A percentile compares a stretch with the other conserved stretches of the same genome.
Evolutionary conservation across 345 rosid species (phyloP).

Genomic region (Moricandia arvensis): DNA sequence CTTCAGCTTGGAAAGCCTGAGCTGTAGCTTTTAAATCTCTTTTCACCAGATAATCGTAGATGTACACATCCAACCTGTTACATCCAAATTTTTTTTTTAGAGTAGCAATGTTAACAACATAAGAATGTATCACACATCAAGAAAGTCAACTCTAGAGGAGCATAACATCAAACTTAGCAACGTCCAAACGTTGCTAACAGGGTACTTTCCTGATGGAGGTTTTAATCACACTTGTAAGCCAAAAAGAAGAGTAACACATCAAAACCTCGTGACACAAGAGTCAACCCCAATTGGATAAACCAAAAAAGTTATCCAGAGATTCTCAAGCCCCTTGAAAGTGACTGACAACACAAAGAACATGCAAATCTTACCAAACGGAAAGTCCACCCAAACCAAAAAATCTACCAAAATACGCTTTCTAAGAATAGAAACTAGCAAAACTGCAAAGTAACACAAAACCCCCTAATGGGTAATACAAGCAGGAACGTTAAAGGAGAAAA

Average conservation of each 20-base stretch:
- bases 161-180: constrained; percentile 3
- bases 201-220: constrained; percentile 5
- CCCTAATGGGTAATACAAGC: neutral
- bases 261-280: constrained; percentile 18
- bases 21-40: constrained; percentile 95
- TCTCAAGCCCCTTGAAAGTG: constrained; percentile 22
- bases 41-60: constrained; percentile 94
- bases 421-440: constrained; percentile 21
- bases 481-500: constrained; percentile 14
- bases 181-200: neutral
- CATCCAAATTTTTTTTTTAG: neutral
- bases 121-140: too few species aligned
- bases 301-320: neutral
- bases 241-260: constrained; percentile 12
- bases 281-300: constrained; percentile 23
- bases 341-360: constrained; percentile 25
- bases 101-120: neutral
- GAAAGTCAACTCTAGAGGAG: neutral
- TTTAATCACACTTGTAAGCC: constrained; percentile 8
- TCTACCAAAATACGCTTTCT: constrained; percentile 19
- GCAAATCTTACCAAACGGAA: constrained; percentile 15
- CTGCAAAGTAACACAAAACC: constrained; percentile 16
- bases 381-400: constrained; percentile 12
- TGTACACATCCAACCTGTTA: constrained; percentile 94
- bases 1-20: constrained; percentile 97